These are phyloP conservation scores for Pezicula radicicola DNA, from an alignment of 2,329 filamentous ascomycete species.

Conservation along the genomic window DNA sequence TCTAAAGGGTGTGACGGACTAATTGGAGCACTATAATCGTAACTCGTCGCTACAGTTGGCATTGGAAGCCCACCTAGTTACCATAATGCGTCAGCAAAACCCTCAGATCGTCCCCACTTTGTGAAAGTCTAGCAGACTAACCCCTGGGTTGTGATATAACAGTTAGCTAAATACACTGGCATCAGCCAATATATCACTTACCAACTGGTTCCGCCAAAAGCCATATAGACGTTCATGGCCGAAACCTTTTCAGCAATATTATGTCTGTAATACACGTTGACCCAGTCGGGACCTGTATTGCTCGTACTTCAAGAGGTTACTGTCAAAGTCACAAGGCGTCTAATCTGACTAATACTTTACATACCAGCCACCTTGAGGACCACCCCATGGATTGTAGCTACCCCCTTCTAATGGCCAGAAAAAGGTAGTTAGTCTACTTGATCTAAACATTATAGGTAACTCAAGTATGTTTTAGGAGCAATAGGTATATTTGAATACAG, in stretches of 20 bases:
- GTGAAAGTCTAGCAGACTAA: not conserved
- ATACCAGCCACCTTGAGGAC: conserved; percentile 46
- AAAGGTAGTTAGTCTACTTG: too few species aligned
- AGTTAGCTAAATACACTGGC: too few species aligned
- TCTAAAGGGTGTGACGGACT: conserved; percentile 5
- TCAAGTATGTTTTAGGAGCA: too few species aligned
- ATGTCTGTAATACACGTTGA: conserved; percentile 62
- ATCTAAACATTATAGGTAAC: too few species aligned
- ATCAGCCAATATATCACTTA: not conserved
- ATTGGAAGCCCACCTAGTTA: conserved; percentile 47
- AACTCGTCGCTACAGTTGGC: conserved; percentile 56
- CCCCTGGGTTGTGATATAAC: too few species aligned
- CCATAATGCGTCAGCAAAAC: too few species aligned
- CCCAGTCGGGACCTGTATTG: conserved; percentile 56
- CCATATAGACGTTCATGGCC: conserved; percentile 61
- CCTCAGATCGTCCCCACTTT: not conserved
- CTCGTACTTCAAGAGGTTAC: conserved; percentile 13
- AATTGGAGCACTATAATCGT: conserved; percentile 62
- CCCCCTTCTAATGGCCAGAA: conserved; percentile 38
- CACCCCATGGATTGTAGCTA: conserved; percentile 59
- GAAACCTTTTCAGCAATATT: conserved; percentile 58
- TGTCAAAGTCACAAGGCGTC: conserved; percentile 19
- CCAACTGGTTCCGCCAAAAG: conserved; percentile 64
- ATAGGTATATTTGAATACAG: too few species aligned
- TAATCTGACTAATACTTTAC: not conserved